Base-by-base conservation (phyloP, 2,329 filamentous ascomycete genomes). In the Tolypocladium nubicola region DNA sequence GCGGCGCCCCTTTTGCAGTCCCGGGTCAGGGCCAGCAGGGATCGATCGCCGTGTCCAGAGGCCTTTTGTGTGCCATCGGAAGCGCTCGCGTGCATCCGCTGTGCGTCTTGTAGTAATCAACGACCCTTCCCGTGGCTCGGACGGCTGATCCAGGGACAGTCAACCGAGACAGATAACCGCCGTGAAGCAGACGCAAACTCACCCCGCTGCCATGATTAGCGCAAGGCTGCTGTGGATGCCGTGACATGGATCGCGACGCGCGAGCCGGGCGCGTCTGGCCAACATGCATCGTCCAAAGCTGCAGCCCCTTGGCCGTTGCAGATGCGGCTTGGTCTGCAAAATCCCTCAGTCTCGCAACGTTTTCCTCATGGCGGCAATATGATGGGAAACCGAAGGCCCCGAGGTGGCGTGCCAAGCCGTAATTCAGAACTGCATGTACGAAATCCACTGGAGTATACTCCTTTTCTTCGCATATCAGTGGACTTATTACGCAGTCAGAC, bases 51-150 rank as follows among this genome's bases (percentile, higher is more conserved):
- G 13, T 37, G 35, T 14, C 13, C 3, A 10, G 16, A 50, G 43
- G 35, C 49, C 30, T 41, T 56, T 53, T 41, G 39, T 41, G 38
- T 37, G 38, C 11, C 47, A 37, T 53, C 55, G 55, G 55, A 56
- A 26, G 55, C 55, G 5, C 19, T 53, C 49, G 49, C 21, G 55
- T 37, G 39, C 55, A 52, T 50, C 55, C 49, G 55, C 52, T 53
- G 14, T 30, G 26, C 30, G 30, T 19, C 4, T 23, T 45, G 41
- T 14, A 7, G 45, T 19, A 49, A 49, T 49, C 7, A 30, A n/a
- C 4, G 45, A 33, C 45, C 35, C 35, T 35, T 35, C 35, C 35
- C 23, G 43, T 49, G 26, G 45, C 45, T 49, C 45, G 26, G 45
- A 49, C 26, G 19, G 11, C 26, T 35, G 26, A 50, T 50, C 47